Conservation (phyloP, 371 early-diverging fungal genomes). For the Mucor velutinosus region DNA sequence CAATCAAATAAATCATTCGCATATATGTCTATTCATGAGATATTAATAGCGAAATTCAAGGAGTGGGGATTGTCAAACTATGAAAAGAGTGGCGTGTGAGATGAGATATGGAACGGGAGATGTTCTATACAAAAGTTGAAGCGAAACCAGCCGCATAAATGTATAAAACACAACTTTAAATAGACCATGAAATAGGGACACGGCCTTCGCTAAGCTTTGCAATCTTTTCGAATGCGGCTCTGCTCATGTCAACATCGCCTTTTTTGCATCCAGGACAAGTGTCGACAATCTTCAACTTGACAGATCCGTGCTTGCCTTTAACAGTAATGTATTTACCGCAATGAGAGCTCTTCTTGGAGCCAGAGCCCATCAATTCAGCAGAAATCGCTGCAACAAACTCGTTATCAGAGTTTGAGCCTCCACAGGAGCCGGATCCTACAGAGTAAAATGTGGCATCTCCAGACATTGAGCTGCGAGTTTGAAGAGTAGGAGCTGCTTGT, state of each 20-base stretch:
- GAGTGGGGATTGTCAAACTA: background rate
- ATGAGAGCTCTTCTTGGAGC: conserved; percentile 26
- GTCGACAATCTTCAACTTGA: conserved; percentile 51
- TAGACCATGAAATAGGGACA: conserved; percentile 44
- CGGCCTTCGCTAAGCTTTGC: conserved; percentile 40
- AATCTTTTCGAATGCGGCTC: conserved; percentile 50
- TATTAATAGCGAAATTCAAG: conserved; percentile 2
- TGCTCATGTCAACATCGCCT: conserved; percentile 43
- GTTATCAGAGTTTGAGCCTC: conserved; percentile 22
- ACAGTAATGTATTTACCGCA: conserved; percentile 49
- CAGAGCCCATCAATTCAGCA: conserved; percentile 21
- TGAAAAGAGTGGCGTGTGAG: background rate
- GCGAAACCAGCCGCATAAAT: conserved; percentile 7
- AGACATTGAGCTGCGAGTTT: conserved; percentile 18
- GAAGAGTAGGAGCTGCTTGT: conserved; percentile 17
- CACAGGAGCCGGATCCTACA: conserved; percentile 50
- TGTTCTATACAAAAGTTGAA: background rate
- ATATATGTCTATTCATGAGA: background rate
- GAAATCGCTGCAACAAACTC: conserved; percentile 44
- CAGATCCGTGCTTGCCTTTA: conserved; percentile 33
- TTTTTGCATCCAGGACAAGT: conserved; percentile 50
- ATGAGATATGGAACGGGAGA: background rate
- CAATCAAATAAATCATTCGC: background rate
- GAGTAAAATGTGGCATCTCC: conserved; percentile 44
- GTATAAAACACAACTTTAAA: conserved; percentile 4